Evolutionary conservation across 345 rosid species (phyloP), one percentile per base, ranked within the genome.

Genomic region (Orychophragmus violaceus): DNA sequence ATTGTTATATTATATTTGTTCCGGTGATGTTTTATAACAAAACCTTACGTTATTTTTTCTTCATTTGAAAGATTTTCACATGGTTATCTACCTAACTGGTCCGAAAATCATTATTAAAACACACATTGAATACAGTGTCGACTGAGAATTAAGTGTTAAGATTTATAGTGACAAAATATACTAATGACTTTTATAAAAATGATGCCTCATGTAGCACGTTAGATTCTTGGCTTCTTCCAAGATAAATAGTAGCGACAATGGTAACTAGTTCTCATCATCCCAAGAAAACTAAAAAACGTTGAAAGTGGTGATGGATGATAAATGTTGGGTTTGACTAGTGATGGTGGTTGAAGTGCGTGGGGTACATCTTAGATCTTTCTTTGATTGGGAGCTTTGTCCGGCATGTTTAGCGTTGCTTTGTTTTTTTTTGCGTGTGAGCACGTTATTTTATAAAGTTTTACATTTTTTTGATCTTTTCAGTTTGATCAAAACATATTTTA

Each of bases 311-410:
- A 72, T 45, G 22, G n/a, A n/a, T 57, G 66, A 50, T 28, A 57
- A 64, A 72, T 65, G 76, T 72, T 72, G 71, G 71, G 71, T 72
- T 72, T 72, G 76, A 72, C 71, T 65, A 65, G 66, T 39, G 71
- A 39, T 58, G 71, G 76, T 58, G 0, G 71, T 65, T 65, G 71
- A 57, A 58, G 36, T 72, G 66, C 75, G 69, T 64, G 66, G 76
- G 71, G 61, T 56, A 29, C 59, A 48, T 35, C 2, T 48, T 22
- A 24, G 22, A 44, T n/a, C n/a, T n/a, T n/a, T 71, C 18, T 45
- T 55, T 54, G 39, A 56, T 72, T 57, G 23, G 44, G 23, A 36
- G 53, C 50, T 71, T 62, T 62, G 19, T 29, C 56, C 68, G n/a
- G n/a, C n/a, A 42, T 52, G 21, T 29, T 16, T 46, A 13, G 17